Evolutionary conservation across 2,329 filamentous ascomycete species (phyloP).

Genomic region (Penicillium verrucosum): DNA sequence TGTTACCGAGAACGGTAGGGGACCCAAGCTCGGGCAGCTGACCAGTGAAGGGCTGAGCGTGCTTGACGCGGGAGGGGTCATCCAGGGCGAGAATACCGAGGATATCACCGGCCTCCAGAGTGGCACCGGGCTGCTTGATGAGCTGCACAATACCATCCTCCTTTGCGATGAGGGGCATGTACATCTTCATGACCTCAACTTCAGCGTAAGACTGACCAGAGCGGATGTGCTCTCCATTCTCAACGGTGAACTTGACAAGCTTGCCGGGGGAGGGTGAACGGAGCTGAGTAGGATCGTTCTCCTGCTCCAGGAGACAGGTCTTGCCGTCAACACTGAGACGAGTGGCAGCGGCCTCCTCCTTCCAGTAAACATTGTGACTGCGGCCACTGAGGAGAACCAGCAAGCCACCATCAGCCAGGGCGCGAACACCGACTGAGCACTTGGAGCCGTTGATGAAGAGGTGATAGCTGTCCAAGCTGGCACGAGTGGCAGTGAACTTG

Average conservation of each 20-base stretch:
- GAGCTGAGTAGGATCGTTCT: slow-evolving; percentile 97
- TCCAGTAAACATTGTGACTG: slow-evolving; percentile 99
- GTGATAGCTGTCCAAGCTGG: slow-evolving; percentile 90
- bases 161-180: slow-evolving; percentile 94
- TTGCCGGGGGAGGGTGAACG: slow-evolving; percentile 94
- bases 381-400: slow-evolving; percentile 85
- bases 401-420: slow-evolving; percentile 89
- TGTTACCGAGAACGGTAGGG: slow-evolving; percentile 82
- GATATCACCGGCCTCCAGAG: slow-evolving; percentile 95
- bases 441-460: slow-evolving; percentile 99
- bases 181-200: slow-evolving; percentile 99
- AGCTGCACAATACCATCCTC: slow-evolving; percentile 96
- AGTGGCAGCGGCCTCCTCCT: slow-evolving; percentile 94
- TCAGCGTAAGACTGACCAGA: slow-evolving; percentile 93
- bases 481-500: slow-evolving; percentile 95
- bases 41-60: slow-evolving; percentile 87
- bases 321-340: slow-evolving; percentile 96
- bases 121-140: slow-evolving; percentile 98
- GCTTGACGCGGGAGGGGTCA: slow-evolving; percentile 93
- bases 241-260: slow-evolving; percentile 95
- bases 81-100: slow-evolving; percentile 95
- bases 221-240: slow-evolving; percentile 89
- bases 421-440: slow-evolving; percentile 86
- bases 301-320: slow-evolving; percentile 95
- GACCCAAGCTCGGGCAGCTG: slow-evolving; percentile 83